Evolutionary conservation across 345 rosid genomes (phyloP), one percentile per base, ranked within the genome.

Genomic region (Gossypium herbaceum): DNA sequence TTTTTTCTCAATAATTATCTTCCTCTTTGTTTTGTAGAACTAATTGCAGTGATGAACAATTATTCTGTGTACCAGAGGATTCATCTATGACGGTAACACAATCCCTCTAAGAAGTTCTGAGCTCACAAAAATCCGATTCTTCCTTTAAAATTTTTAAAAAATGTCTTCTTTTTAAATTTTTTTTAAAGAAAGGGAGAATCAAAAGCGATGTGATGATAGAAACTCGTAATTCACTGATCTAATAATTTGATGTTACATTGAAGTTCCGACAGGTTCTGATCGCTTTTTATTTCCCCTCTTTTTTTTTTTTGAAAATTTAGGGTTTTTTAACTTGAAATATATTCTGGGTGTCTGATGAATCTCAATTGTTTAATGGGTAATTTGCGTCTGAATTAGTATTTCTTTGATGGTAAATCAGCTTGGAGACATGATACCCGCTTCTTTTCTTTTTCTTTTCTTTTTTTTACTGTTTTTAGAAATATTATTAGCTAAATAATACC

Each of bases 31-130:
- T 11, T 11, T 1, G 9, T 2, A 16, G 25, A 2, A 15, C 50
- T 72, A 0, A 3, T n/a, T 50, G 88, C 85, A 3, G 20, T 80
- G 85, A 85, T 58, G 90, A 77, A 85, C 47, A 34, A n/a, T n/a
- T 22, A 4, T 45, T 9, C n/a, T 27, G 81, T 87, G 85, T 79
- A 25, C 85, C 82, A 24, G 82, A 87, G 80, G 74, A 11, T 1
- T 65, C 73, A 43, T 41, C 72, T 2, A 17, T 81, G 86, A 82
- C 72, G 90, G 85, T 64, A 75, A 75, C 83, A 86, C 89, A 82
- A 43, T 58, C 81, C 88, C 88, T 87, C 88, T 87, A 87, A 83
- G 86, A 87, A 87, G 88, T 85, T 87, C 90, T 80, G 86, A 87
- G 88, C 86, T 56, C 24, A 19, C 9, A 19, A 19, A 6, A 1